Evolutionary conservation across 805 yeast species (phyloP).

Genomic region (Candida ortonii): DNA sequence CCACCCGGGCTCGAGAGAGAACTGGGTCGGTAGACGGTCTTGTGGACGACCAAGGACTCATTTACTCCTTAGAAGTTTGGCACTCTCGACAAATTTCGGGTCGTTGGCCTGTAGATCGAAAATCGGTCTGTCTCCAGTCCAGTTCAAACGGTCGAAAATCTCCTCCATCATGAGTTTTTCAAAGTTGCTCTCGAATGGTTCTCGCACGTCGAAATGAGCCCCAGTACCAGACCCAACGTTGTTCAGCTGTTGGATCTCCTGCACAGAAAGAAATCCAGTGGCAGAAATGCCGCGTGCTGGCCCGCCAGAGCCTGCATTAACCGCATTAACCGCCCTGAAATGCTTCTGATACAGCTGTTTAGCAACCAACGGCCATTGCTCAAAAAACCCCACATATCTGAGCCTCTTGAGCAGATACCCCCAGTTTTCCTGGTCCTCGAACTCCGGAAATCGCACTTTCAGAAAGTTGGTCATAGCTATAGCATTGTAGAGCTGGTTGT

Average conservation of each 20-base stretch:
- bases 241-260: conserved; percentile 6
- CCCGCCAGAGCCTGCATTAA: background rate
- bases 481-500: conserved; percentile 13
- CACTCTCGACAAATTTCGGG: conserved; percentile 11
- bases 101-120: conserved; percentile 10
- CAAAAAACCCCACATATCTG: conserved; percentile 1
- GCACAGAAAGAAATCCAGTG: too few species aligned
- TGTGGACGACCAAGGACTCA: too few species aligned
- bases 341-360: conserved; percentile 15
- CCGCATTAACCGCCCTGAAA: conserved; percentile 1
- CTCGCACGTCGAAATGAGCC: conserved; percentile 12
- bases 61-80: conserved; percentile 5
- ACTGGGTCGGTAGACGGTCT: too few species aligned
- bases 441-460: conserved; percentile 4
- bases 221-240: conserved; percentile 6
- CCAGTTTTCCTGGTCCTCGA: conserved; percentile 12
- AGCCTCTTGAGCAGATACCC: conserved; percentile 6
- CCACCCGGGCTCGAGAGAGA: too few species aligned
- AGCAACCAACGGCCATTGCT: conserved; percentile 15
- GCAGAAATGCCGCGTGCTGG: too few species aligned
- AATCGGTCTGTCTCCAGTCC: conserved; percentile 11
- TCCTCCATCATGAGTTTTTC: conserved; percentile 13
- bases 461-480: conserved; percentile 16
- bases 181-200: conserved; percentile 12
- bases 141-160: conserved; percentile 11